Evolutionary conservation across 306 rosid species (phyloP), one percentile per base, ranked within the genome.

Genomic region (Acmispon strigosus): DNA sequence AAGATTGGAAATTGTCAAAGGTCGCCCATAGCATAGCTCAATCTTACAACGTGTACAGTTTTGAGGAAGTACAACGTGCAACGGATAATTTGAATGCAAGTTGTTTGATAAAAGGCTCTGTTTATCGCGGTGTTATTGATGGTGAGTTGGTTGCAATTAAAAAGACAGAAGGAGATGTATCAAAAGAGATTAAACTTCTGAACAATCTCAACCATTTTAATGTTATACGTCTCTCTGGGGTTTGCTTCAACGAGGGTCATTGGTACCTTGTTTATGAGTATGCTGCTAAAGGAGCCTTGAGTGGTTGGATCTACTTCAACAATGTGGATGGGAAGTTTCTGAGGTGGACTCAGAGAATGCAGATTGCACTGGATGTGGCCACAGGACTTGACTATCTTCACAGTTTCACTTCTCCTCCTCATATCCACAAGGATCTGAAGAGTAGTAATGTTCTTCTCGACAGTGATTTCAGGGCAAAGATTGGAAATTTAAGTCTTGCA

Each of bases 191-290:
- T 36, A 73, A 80, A 54, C 41, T 90, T 34, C 66, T 90, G 22
- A 84, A 82, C 82, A 94, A 83, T 74, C 65, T 84, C 24, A 94
- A 86, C 76, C 98, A 94, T 79, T 84, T 78, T n/a, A 89, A 90
- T 82, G 77, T 94, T 11, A 86, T 89, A 66, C 86, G 92, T 22
- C 96, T 94, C 8, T 89, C 87, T 0, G 97, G 98, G 2, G 82
- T 89, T 62, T 78, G 89, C 82, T 94, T 87, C 76, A 76, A 81
- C 13, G 86, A 89, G 6, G 97, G 91, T 0, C 79, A 78, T 52
- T 90, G 96, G 97, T 94, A 84, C 61, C 88, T 94, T 58, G 88
- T 90, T 62, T 90, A 78, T 34, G 97, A 90, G 68, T 89, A 88
- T 75, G 96, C 90, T 74, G 76, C 86, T 1, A 90, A 90, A 73